A percentile compares a stretch with the other conserved stretches of the same genome.
Evolutionary conservation across 495 filamentous ascomycete genomes (phyloP).

Genomic region (Podospora comata): DNA sequence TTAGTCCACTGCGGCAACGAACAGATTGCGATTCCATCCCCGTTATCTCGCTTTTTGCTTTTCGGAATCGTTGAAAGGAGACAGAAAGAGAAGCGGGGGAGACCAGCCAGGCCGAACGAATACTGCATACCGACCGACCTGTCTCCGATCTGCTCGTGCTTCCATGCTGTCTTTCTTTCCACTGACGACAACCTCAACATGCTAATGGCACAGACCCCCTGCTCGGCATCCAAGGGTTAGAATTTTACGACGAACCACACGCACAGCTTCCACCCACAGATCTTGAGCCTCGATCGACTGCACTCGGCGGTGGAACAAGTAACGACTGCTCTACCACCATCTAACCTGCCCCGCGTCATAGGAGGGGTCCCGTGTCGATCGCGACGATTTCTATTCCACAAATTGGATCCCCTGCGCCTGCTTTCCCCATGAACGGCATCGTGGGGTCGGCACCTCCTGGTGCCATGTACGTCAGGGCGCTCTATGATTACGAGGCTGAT

Average conservation of each 20-base stretch:
- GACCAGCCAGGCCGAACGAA: no score
- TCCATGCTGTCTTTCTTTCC: slow-evolving; percentile 18
- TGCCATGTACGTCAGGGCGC: slow-evolving; percentile 86
- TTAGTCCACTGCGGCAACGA: slow-evolving; percentile 9
- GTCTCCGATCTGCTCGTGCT: background rate
- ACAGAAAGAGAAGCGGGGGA: no score
- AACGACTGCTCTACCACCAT: slow-evolving; percentile 31
- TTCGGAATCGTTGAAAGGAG: no score
- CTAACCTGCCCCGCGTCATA: slow-evolving; percentile 37
- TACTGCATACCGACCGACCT: no score
- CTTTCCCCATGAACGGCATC: slow-evolving; percentile 63
- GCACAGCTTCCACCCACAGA: slow-evolving; percentile 34
- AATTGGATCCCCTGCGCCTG: slow-evolving; percentile 12
- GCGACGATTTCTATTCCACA: slow-evolving; percentile 28
- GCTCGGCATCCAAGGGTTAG: slow-evolving; percentile 48
- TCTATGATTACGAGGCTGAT: slow-evolving; percentile 97
- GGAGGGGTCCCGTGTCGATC: slow-evolving; percentile 37
- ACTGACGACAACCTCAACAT: slow-evolving; percentile 38
- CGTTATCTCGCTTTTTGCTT: background rate
- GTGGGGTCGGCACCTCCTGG: slow-evolving; percentile 67
- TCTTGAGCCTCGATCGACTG: slow-evolving; percentile 4
- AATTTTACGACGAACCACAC: slow-evolving; percentile 33
- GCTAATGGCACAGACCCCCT: slow-evolving; percentile 51
- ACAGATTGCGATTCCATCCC: background rate
- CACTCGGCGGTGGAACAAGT: slow-evolving; percentile 8